Evolutionary conservation across 208 protist species (phyloP), one percentile per base, ranked within the genome.

Genomic region (Trypanosoma caninum): DNA sequence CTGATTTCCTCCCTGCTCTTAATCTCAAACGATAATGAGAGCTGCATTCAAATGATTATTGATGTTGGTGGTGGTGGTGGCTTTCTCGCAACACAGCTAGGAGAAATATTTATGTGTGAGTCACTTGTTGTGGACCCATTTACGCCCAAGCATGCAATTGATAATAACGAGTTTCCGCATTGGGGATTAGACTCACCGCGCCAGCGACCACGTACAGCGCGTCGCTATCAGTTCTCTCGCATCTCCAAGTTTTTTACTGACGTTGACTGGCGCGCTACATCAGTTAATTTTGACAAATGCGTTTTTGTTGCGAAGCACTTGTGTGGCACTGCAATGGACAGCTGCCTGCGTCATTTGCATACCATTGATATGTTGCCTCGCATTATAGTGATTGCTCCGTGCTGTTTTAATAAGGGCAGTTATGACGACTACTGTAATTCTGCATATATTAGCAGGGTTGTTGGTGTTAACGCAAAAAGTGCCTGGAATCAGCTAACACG

Each of bases 31-130:
- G 51, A 44, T 3, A 30, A 33, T 33, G 18, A 33, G 27, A 50
- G 11, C 9, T 20, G 28, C 0, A 16, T 72, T 37, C 16, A 66
- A 10, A 63, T 46, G 18, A 69, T 94, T 37, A 73, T 94, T 18
- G 87, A 94, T 72, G 87, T 89, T 10, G 83, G 83, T 30, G 87
- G 83, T 8, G 87, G 87, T 30, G 91, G 91, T 59, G 87, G 83
- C 16, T 88, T 94, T 56, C 67, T 94, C 23, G 87, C 81, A 23
- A 81, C 79, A 35, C 64, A 82, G 65, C 66, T 80, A 13, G 82
- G 64, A 16, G 83, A 91, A 69, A 64, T 66, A 25, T 65, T 94
- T 28, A 45, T 59, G 4, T 90, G 83, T 51, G 74, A 84, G 42
- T 60, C 67, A 45, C 28, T 94, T 27, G 74, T 94, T 18, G 73